Base-by-base conservation (phyloP, 768 basidiomycete species). In the Boletus sp. region DNA sequence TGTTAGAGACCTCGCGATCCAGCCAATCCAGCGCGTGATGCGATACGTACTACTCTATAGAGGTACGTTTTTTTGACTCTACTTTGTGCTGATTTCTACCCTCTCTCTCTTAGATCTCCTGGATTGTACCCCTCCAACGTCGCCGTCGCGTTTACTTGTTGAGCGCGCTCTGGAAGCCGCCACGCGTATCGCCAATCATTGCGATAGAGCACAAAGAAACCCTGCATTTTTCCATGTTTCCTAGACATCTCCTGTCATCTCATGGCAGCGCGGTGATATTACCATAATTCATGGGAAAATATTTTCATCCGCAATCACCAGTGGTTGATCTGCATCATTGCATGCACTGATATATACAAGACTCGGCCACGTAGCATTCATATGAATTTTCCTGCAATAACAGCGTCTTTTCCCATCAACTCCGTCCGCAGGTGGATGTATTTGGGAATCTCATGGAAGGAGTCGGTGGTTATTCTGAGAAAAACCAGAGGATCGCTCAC, bases 21-120 rank as follows among this genome's bases (percentile, higher is more conserved):
- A 81, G 58, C 85, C 85, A 17, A 77, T 79, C 14, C 84, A 87
- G 63, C 74, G 85, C 19, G 76, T 84, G n/a, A 79, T 79, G 69
- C 74, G 85, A 56, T 85, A 86, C 64, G 81, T 80, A 2, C 63
- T 86, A 37, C 70, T 85, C 40, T 85, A 81, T 56, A 78, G 73
- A 75, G 84, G 85, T 83, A 54, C 51, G 74, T 47, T 40, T 15
- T 39, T 4, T 70, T 9, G 29, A 23, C 45, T 34, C 29, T 15
- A 2, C 50, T 34, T n/a, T 25, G 30, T 11, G 41, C 32, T 33
- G 25, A 35, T 42, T 40, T 54, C 43, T 55, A 45, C 58, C 37
- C 42, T 32, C 33, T 45, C 15, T 47, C n/a, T 47, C 7, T 51
- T 34, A 85, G 84, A 83, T 65, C 73, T 86, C 9, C 68, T 79